Base-by-base conservation (phyloP, 345 rosid species). In the Chamaenerion angustifolium region DNA sequence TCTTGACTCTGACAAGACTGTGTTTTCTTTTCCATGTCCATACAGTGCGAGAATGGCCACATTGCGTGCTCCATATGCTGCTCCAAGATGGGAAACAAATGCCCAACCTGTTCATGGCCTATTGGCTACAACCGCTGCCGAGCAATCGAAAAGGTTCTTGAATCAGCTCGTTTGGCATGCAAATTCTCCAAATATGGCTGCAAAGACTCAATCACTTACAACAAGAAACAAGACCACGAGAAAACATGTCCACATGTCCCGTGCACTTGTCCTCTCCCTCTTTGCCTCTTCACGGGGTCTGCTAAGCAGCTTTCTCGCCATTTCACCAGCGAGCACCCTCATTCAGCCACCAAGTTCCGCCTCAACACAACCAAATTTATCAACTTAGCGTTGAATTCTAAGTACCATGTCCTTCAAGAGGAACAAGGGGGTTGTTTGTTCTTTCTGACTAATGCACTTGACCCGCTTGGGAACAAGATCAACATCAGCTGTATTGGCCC, bases 11-110 rank as follows among this genome's bases (percentile, higher is more conserved):
- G 6, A 14, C 16, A 40, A 31, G 11, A 11, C 42, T 6, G 42
- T 35, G 3, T 50, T 21, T 25, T 49, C 11, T 50, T 21, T 25
- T 49, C 15, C 4, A 6, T 15, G 42, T 2, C 40, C 19, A 18
- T n/a, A 50, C 64, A 83, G 88, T 83, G 88, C 65, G 79, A 74
- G 16, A 81, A 81, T 64, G 87, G 92, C 17, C 92, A 82, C 51
- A 41, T 72, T 35, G 78, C 82, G 23, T 82, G 86, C 64, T 44
- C 73, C 46, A 16, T 47, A 25, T 82, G 90, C 70, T 72, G 86
- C 68, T 12, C 4, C 18, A 67, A 75, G 61, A 52, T 76, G 50
- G 43, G 46, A 50, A 70, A 76, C 18, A 72, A 42, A 69, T 82
- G 86, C n/a, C 74, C 81, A 0, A 60, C 63, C 0, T 79, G 86